A percentile compares a stretch with the other conserved stretches of the same genome.
phyloP scores from a whole-genome alignment of 768 basidiomycete species.

The Podaxis sp. region DNA sequence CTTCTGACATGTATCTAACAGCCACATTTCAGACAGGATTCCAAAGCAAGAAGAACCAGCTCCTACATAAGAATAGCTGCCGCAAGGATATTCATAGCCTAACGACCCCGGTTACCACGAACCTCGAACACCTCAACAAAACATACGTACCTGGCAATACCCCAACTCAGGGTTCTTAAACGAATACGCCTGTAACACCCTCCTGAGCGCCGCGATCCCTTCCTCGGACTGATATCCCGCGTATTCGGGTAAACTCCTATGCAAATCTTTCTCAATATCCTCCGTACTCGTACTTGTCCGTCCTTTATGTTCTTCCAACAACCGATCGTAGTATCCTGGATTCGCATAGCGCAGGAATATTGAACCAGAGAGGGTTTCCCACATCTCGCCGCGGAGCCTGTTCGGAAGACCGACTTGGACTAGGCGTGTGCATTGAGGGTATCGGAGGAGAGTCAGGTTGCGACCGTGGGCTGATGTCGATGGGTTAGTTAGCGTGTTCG shows the following conservation, averaged over 20 bases:
- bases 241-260: conserved; percentile 95
- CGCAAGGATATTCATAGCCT: conserved; percentile 98
- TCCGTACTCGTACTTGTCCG: conserved; percentile 87
- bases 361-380: conserved; percentile 96
- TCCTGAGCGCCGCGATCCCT: conserved; percentile 79
- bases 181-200: conserved; percentile 93
- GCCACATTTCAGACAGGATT: conserved; percentile 13
- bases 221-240: conserved; percentile 91
- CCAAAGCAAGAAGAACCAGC: neutral
- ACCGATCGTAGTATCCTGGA: conserved; percentile 75
- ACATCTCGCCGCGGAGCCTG: conserved; percentile 92
- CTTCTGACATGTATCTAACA: conserved; percentile 94
- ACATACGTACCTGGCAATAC: conserved; percentile 77
- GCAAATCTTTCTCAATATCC: conserved; percentile 98
- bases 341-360: conserved; percentile 86
- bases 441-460: conserved; percentile 91
- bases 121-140: neutral
- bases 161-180: conserved; percentile 92
- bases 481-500: neutral
- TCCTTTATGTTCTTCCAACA: conserved; percentile 77
- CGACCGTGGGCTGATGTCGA: conserved; percentile 75
- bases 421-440: conserved; percentile 95
- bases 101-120: conserved; percentile 7
- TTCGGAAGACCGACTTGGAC: conserved; percentile 97
- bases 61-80: conserved; percentile 90